These are phyloP conservation scores for Euphrasia arctica DNA, from an alignment of 305 asterid genomes.

Conservation along the genomic window DNA sequence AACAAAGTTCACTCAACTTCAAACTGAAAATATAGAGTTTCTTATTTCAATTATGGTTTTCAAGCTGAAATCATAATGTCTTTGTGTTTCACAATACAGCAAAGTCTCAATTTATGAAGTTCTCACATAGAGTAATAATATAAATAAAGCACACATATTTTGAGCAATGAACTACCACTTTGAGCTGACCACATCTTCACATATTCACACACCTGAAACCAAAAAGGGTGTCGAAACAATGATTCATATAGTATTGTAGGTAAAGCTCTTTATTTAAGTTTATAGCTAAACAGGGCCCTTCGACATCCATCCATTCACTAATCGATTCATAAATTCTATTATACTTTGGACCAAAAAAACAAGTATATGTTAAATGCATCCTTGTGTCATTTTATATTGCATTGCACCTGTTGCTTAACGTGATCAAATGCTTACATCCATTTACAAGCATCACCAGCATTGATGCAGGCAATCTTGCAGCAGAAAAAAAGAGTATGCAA, in stretches of 20 bases:
- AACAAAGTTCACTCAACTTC: no score
- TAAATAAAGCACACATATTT: background rate
- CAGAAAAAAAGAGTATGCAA: no score
- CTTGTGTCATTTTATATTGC: no score
- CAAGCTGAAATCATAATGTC: slow-evolving; percentile 13
- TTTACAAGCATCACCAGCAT: no score
- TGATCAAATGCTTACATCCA: no score
- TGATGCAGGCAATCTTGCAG: no score
- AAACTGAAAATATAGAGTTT: background rate
- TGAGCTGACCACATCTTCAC: slow-evolving; percentile 79
- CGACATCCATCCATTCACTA: slow-evolving; percentile 18
- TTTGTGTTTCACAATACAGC: slow-evolving; percentile 9
- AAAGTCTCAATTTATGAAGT: slow-evolving; percentile 15
- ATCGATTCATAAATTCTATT: slow-evolving; percentile 14
- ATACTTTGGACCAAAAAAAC: slow-evolving; percentile 3
- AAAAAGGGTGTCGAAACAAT: slow-evolving; percentile 25
- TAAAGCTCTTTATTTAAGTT: background rate
- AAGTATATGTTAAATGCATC: no score
- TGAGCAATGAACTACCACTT: slow-evolving; percentile 48
- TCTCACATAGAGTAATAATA: slow-evolving; percentile 16
- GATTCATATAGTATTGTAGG: slow-evolving; percentile 6
- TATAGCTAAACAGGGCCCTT: slow-evolving; percentile 7
- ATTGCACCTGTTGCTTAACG: no score
- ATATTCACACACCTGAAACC: slow-evolving; percentile 88
- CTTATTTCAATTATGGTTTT: slow-evolving; percentile 16